These are phyloP conservation scores for Botryotinia convoluta DNA, from an alignment of 2,329 filamentous ascomycete species.

Conservation along the genomic window DNA sequence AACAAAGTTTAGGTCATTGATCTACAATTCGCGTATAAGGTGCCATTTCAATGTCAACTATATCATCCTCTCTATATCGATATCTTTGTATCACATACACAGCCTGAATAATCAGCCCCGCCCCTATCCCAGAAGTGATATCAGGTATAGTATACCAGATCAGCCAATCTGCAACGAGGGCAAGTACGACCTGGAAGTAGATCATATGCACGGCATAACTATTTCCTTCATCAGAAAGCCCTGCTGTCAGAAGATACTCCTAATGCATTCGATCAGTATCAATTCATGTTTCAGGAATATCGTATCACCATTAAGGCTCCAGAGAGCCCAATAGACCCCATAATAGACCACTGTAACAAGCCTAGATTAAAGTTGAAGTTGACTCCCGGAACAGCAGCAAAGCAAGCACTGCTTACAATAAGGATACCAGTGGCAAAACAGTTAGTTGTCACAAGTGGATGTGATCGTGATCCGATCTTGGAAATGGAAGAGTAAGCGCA, in stretches of 20 bases:
- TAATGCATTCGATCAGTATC: background rate
- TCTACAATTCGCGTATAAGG: background rate
- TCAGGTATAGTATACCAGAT: conserved; percentile 1
- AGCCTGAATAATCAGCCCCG: background rate
- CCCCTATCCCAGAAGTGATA: background rate
- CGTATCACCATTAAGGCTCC: background rate
- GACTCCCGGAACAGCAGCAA: background rate
- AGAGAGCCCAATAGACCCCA: background rate
- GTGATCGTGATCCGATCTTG: background rate
- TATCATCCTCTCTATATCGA: background rate
- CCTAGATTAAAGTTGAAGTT: background rate
- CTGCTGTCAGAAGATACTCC: background rate
- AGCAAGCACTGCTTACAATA: background rate
- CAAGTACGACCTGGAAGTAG: background rate
- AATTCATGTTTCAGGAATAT: background rate
- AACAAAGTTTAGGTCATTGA: background rate
- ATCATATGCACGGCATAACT: background rate
- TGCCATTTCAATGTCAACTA: background rate
- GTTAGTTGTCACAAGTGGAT: background rate
- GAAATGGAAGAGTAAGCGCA: background rate
- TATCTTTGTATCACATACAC: background rate
- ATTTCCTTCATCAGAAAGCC: background rate
- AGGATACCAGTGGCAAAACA: background rate
- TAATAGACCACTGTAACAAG: background rate
- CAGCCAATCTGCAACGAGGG: background rate